phyloP scores from a whole-genome alignment of 306 rosid species.

The Oemleria cerasiformis region DNA sequence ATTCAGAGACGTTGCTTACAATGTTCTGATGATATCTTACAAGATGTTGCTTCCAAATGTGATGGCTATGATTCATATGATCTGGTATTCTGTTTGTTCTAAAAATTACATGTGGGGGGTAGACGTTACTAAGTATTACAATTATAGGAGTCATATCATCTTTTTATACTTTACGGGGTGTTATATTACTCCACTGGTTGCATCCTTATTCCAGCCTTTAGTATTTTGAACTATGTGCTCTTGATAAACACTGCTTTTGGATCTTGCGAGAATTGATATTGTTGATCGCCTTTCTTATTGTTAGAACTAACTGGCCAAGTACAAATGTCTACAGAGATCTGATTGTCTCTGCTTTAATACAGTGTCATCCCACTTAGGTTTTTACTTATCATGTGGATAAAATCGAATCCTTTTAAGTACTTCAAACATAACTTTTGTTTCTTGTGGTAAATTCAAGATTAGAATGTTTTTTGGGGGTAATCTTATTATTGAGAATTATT shows the following conservation, averaged over 20 bases:
- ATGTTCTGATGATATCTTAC: constrained; percentile 67
- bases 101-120: neutral
- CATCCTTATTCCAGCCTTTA: constrained; percentile 8
- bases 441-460: neutral
- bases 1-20: constrained; percentile 67
- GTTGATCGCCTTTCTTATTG: neutral
- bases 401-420: neutral
- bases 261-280: neutral
- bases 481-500: neutral
- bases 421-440: neutral
- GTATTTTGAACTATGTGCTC: constrained; percentile 15
- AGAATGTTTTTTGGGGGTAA: neutral
- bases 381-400: neutral
- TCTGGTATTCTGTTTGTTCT: constrained; percentile 59
- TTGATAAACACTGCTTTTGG: neutral
- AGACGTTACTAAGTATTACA: neutral
- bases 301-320: neutral
- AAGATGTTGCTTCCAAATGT: constrained; percentile 77
- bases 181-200: constrained; percentile 11
- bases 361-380: neutral
- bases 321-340: neutral
- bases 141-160: neutral
- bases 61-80: constrained; percentile 98
- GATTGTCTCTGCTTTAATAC: neutral
- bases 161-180: neutral